phyloP scores from a whole-genome alignment of 1,139 yeast species.

The Starmera stellimalicola region DNA sequence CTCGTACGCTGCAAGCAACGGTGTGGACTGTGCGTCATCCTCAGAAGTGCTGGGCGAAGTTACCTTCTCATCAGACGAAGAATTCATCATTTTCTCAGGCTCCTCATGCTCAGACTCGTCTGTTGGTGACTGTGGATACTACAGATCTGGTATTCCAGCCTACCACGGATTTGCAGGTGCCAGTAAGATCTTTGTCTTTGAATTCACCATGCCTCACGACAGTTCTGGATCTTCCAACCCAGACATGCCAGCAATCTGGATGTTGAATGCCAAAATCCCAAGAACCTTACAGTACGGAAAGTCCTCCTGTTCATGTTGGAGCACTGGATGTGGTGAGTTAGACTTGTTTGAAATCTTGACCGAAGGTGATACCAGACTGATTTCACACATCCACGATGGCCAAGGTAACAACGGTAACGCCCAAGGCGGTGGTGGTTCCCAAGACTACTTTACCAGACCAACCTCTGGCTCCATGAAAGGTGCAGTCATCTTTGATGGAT shows the following conservation, averaged over 20 bases:
- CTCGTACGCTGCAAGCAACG: slow-evolving; percentile 70
- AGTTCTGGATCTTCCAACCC: slow-evolving; percentile 36
- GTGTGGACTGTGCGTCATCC: slow-evolving; percentile 51
- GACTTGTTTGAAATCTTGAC: slow-evolving; percentile 80
- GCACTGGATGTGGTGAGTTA: slow-evolving; percentile 93
- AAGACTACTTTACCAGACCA: slow-evolving; percentile 84
- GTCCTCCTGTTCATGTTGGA: slow-evolving; percentile 85
- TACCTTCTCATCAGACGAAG: slow-evolving; percentile 62
- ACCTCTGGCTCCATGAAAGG: slow-evolving; percentile 70
- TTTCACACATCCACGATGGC: slow-evolving; percentile 78
- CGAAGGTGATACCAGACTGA: slow-evolving; percentile 64
- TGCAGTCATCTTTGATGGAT: slow-evolving; percentile 63
- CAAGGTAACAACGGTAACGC: slow-evolving; percentile 56
- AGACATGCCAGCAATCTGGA: slow-evolving; percentile 97
- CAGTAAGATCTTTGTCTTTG: slow-evolving; percentile 78
- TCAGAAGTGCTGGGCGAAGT: slow-evolving; percentile 56
- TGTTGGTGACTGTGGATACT: slow-evolving; percentile 71
- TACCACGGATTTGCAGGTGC: slow-evolving; percentile 82
- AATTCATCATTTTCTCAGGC: slow-evolving; percentile 70
- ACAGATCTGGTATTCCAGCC: slow-evolving; percentile 80
- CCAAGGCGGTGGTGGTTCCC: slow-evolving; percentile 76
- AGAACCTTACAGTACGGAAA: slow-evolving; percentile 86
- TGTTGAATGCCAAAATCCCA: slow-evolving; percentile 88
- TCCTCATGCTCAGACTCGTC: slow-evolving; percentile 45
- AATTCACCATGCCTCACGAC: slow-evolving; percentile 84